phyloP scores from a whole-genome alignment of 768 basidiomycete species.

The Mycena galericulata region DNA sequence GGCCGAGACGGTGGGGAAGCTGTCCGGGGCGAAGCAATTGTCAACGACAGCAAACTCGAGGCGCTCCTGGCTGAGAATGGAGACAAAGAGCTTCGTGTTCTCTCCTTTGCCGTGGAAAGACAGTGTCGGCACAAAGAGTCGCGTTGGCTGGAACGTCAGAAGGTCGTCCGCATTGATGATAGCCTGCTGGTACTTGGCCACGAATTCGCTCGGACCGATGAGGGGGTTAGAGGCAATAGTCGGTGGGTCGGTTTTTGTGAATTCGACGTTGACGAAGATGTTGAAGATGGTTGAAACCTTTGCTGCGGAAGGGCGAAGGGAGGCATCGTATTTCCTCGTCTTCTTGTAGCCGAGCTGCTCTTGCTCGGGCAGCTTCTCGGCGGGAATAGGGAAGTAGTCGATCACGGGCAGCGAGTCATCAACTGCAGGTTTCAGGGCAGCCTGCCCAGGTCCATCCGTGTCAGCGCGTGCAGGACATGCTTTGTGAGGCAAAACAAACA shows the following conservation, averaged over 20 bases:
- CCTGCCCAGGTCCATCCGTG: constrained; percentile 17
- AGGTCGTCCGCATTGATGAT: constrained; percentile 27
- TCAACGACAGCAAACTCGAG: constrained; percentile 25
- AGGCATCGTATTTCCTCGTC: constrained; percentile 21
- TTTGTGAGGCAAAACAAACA: constrained; percentile 18
- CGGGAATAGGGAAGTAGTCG: constrained; percentile 19
- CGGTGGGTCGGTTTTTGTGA: constrained; percentile 25
- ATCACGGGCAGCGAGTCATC: constrained; percentile 14
- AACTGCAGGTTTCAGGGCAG: constrained; percentile 12
- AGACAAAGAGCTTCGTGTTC: constrained; percentile 21
- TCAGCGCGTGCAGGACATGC: constrained; percentile 11
- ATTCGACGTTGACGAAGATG: constrained; percentile 27
- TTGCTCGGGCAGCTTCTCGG: constrained; percentile 10
- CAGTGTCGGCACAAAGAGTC: constrained; percentile 27
- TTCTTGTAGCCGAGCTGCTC: constrained; percentile 23
- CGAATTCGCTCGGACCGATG: constrained; percentile 16
- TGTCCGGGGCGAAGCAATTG: constrained; percentile 18
- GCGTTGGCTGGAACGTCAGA: constrained; percentile 24
- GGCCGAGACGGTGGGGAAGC: constrained; percentile 21
- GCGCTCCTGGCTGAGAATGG: constrained; percentile 24
- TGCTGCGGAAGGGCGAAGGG: constrained; percentile 28
- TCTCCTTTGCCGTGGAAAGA: constrained; percentile 32
- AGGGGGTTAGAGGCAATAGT: constrained; percentile 21
- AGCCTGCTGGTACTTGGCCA: constrained; percentile 31
- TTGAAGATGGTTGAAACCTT: constrained; percentile 7